Evolutionary conservation across 1,139 yeast species (phyloP).

Genomic region (Entelexis paramagnoliae): DNA sequence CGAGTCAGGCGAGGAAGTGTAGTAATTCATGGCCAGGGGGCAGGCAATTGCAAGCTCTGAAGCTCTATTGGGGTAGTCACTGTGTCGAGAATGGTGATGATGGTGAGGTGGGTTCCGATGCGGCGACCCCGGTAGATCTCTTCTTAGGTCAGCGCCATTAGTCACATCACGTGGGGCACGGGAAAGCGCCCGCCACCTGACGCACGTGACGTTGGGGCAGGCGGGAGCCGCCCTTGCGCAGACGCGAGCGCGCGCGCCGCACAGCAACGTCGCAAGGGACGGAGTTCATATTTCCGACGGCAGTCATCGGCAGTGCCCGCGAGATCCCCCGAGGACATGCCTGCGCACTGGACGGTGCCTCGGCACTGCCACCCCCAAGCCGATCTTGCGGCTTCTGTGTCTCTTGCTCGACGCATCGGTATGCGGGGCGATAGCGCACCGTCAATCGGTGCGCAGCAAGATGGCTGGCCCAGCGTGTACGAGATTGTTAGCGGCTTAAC

Average conservation of each 20-base stretch:
- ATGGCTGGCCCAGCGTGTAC: neutral
- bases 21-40: conserved; percentile 18
- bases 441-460: neutral
- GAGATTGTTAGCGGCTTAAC: neutral
- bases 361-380: no score
- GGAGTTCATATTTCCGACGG: no score
- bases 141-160: neutral
- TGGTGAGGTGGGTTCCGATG: neutral
- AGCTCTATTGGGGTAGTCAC: neutral
- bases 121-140: neutral
- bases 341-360: no score
- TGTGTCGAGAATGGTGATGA: neutral
- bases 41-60: conserved; percentile 4
- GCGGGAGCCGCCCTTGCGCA: neutral
- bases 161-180: conserved; percentile 4
- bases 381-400: neutral
- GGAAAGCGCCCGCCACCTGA: neutral
- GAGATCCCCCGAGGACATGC: no score
- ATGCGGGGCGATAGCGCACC: conserved; percentile 8
- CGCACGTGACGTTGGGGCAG: conserved; percentile 5
- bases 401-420: conserved; percentile 2
- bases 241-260: no score
- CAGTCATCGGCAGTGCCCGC: no score
- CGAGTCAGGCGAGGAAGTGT: conserved; percentile 23
- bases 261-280: no score